phyloP scores from a whole-genome alignment of 805 yeast species.

The Ogataea philodendri region DNA sequence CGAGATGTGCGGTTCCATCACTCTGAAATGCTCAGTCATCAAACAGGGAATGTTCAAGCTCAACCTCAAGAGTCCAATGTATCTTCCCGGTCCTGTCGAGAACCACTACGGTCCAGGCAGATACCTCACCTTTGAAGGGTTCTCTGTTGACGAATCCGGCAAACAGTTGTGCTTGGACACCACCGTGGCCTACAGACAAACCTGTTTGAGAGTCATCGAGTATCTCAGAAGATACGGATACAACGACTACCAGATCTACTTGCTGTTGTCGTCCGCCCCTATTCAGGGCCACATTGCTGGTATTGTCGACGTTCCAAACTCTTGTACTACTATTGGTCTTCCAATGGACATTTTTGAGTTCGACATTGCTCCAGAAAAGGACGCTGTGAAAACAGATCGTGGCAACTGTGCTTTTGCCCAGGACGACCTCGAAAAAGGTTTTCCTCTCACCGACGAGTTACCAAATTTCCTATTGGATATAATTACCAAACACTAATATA shows the following conservation, averaged over 20 bases:
- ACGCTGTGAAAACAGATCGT: constrained; percentile 29
- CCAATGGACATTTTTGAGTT: constrained; percentile 54
- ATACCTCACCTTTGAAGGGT: constrained; percentile 51
- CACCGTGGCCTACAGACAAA: constrained; percentile 50
- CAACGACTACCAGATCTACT: constrained; percentile 49
- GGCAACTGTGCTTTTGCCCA: constrained; percentile 41
- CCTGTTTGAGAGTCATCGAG: constrained; percentile 49
- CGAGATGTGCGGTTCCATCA: constrained; percentile 50
- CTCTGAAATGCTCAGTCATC: constrained; percentile 40
- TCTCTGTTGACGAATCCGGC: constrained; percentile 50
- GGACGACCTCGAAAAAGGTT: constrained; percentile 22
- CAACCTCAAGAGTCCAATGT: constrained; percentile 45
- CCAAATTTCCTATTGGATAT: constrained; percentile 22
- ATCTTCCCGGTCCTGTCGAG: constrained; percentile 47
- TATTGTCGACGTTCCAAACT: constrained; percentile 51
- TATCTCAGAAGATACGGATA: constrained; percentile 50
- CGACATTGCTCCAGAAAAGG: constrained; percentile 42
- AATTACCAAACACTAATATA: constrained; percentile 12
- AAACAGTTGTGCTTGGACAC: constrained; percentile 45
- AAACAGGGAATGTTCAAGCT: constrained; percentile 42
- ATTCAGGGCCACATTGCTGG: constrained; percentile 53
- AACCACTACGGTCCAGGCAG: constrained; percentile 48
- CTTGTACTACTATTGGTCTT: constrained; percentile 49
- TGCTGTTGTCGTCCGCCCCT: constrained; percentile 46
- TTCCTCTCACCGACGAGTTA: constrained; percentile 20